Conservation (phyloP, 495 filamentous ascomycete species). For the Aspergillus mulundensis region DNA sequence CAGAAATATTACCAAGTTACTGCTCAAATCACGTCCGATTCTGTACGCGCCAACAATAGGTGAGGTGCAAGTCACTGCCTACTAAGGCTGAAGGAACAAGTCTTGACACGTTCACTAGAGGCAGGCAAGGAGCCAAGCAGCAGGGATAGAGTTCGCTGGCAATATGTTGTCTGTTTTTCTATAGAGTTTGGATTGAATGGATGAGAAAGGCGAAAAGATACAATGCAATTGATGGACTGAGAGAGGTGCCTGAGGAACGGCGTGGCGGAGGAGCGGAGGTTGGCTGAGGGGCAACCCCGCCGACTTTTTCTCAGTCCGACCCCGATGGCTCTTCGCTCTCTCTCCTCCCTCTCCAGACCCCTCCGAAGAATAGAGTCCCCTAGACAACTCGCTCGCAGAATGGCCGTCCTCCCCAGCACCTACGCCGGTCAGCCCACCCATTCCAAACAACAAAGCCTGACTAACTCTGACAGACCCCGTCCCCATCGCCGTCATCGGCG, state of each 20-base stretch:
- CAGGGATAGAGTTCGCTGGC: too few species aligned
- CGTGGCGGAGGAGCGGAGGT: not conserved
- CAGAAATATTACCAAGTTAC: too few species aligned
- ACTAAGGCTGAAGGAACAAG: too few species aligned
- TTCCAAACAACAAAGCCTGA: not conserved
- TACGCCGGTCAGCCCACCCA: constrained; percentile 41
- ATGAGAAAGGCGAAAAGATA: too few species aligned
- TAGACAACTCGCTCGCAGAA: constrained; percentile 41
- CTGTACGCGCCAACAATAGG: too few species aligned
- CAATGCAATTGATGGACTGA: too few species aligned
- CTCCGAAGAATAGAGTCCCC: constrained; percentile 34
- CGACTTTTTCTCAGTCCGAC: not conserved
- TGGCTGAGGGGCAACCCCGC: not conserved
- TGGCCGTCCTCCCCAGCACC: constrained; percentile 53
- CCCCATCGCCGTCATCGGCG: constrained; percentile 92
- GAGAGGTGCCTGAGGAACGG: constrained; percentile 3
- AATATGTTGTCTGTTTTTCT: too few species aligned
- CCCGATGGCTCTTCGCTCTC: constrained; percentile 14
- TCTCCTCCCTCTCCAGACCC: constrained; percentile 23
- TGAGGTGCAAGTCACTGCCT: too few species aligned
- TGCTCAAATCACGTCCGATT: too few species aligned
- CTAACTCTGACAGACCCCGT: constrained; percentile 57
- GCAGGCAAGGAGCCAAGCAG: too few species aligned
- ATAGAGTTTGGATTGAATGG: too few species aligned
- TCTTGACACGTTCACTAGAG: too few species aligned